phyloP scores from a whole-genome alignment of 78 protist species.

The Dictyostelium discoideum region DNA sequence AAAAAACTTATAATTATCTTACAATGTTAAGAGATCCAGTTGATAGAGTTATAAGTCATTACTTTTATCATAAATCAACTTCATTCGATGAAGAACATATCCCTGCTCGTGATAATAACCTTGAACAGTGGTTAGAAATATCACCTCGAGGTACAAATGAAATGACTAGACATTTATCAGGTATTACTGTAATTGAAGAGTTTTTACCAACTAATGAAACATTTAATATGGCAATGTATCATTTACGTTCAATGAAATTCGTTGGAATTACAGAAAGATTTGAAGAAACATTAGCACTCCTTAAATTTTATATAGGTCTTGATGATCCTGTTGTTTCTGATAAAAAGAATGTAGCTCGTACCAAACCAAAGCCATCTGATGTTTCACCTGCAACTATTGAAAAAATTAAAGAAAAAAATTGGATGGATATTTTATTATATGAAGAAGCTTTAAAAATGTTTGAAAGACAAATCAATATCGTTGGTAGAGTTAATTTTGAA shows the following conservation, averaged over 20 bases:
- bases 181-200: background rate
- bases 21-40: constrained; percentile 58
- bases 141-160: constrained; percentile 33
- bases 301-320: background rate
- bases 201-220: background rate
- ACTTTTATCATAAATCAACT: background rate
- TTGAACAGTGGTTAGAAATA: constrained; percentile 11
- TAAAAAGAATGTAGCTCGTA: background rate
- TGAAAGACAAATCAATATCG: constrained; percentile 48
- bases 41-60: constrained; percentile 36
- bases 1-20: constrained; percentile 3
- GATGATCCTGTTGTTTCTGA: background rate
- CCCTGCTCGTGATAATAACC: background rate
- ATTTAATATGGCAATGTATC: background rate
- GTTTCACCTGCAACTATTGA: background rate
- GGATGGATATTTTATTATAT: constrained; percentile 20
- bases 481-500: constrained; percentile 21
- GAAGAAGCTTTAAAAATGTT: constrained; percentile 42
- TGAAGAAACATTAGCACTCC: constrained; percentile 2
- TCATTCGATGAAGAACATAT: background rate
- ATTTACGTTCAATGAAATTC: constrained; percentile 12
- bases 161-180: constrained; percentile 25
- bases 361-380: background rate
- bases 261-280: constrained; percentile 51
- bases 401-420: background rate